Base-by-base conservation (phyloP, 176 grass and related monocot genomes). In the Elymus sibiricus region DNA sequence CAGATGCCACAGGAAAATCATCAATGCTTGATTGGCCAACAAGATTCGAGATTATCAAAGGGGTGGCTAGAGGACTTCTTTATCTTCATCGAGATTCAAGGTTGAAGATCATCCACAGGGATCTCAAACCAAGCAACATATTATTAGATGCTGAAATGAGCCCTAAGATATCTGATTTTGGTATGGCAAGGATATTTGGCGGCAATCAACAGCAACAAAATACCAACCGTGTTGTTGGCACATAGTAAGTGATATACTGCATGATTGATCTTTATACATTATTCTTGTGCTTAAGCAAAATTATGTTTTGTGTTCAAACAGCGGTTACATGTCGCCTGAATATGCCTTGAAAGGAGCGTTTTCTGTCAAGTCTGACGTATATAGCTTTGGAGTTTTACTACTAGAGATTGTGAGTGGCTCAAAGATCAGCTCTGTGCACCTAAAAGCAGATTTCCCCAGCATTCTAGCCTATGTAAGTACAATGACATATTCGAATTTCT, bases 71-170 rank as follows among this genome's bases (percentile, higher is more conserved):
- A 63, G 87, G 87, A 51, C 61, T 92, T 75, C 12, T 89, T 60
- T 92, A 92, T 64, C 79, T 92, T n/a, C 91, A 92, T 70, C 91
- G 84, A 74, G 91, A 92, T 70, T 89, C 91, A 79, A 58, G 78
- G 10, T 31, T 83, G 44, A 63, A 19, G 40, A 69, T 86, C 79
- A 86, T 86, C 17, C 84, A 86, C 38, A 77, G 84, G 25, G 76
- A 86, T 78, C 75, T 86, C 25, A 79, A 86, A 79, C 64, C 76
- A 51, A 71, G 76, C 63, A 86, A 86, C 35, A 71, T 86, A 59
- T 26, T 86, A 2, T 64, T 86, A 34, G 76, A 86, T 72, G 76
- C 47, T 21, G 84, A 86, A 19, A 86, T 86, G 84, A 72, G 38
- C 21, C 84, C 84, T 3, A 86, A 86, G 35, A 86, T 86, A 70